Percentiles rank a stretch among this genome's conserved stretches.
Evolutionary conservation across 2,329 filamentous ascomycete genomes (phyloP).

Genomic region (Arachnomyces sp.): DNA sequence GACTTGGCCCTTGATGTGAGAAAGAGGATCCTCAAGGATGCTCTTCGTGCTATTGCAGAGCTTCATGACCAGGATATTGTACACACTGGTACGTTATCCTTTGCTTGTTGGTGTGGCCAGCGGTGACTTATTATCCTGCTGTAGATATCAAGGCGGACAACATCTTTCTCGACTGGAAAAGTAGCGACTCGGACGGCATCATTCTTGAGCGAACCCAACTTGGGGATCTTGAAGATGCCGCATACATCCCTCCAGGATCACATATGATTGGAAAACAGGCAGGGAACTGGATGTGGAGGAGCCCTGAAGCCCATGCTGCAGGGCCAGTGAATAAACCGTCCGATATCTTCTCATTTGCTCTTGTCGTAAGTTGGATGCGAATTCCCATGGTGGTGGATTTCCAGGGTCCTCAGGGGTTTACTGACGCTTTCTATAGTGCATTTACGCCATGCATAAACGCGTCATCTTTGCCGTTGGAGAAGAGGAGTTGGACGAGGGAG

Average conservation of each 20-base stretch:
- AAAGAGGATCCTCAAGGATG: constrained; percentile 38
- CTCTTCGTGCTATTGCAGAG: constrained; percentile 29
- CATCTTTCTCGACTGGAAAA: constrained; percentile 25
- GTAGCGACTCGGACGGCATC: constrained; percentile 9
- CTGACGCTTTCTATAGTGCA: constrained; percentile 32
- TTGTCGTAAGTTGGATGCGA: constrained; percentile 23
- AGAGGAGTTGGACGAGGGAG: constrained; percentile 25
- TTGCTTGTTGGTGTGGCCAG: too few species aligned
- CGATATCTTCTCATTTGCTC: constrained; percentile 30
- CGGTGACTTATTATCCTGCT: too few species aligned
- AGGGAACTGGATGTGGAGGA: constrained; percentile 28
- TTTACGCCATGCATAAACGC: constrained; percentile 37
- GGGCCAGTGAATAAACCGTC: constrained; percentile 22
- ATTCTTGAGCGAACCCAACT: constrained; percentile 18
- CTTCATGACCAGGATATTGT: constrained; percentile 29
- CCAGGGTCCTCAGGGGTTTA: too few species aligned
- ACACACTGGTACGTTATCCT: constrained; percentile 26
- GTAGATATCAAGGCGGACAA: constrained; percentile 30
- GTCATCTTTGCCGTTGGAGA: constrained; percentile 35
- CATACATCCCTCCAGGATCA: constrained; percentile 10
- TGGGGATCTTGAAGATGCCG: constrained; percentile 20
- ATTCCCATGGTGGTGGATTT: background rate
- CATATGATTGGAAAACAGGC: constrained; percentile 14
- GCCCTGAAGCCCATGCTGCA: constrained; percentile 25
- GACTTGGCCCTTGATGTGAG: constrained; percentile 28